Evolutionary conservation across 2,329 filamentous ascomycete genomes (phyloP).

Genomic region (Grosmannia huntii): DNA sequence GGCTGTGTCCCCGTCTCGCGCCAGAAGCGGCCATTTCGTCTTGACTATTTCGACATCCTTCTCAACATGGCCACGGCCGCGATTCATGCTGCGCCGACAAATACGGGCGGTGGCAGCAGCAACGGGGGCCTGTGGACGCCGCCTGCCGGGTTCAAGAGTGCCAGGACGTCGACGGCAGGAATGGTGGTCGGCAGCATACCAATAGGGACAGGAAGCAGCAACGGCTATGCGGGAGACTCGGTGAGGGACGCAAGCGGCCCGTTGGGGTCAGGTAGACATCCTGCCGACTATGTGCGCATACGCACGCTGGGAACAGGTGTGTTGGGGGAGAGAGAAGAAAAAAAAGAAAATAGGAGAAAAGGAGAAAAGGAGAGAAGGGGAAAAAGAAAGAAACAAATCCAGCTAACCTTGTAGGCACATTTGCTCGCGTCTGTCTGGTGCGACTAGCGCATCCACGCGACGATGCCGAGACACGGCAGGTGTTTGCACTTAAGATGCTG

Average conservation of each 20-base stretch:
- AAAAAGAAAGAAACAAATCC: not conserved
- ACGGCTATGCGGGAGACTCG: not conserved
- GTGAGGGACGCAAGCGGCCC: not conserved
- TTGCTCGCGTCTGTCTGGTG: constrained; percentile 71
- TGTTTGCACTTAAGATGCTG: constrained; percentile 74
- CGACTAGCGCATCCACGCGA: constrained; percentile 40
- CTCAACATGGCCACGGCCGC: not conserved
- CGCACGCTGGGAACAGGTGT: constrained; percentile 59
- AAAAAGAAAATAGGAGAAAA: not conserved
- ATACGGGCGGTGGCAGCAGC: not conserved
- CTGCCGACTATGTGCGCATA: constrained; percentile 57
- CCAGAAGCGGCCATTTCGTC: not conserved
- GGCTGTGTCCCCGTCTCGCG: not conserved
- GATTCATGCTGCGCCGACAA: not conserved
- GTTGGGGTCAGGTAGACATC: constrained; percentile 11
- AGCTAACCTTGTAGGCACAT: constrained; percentile 39
- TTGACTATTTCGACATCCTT: not conserved
- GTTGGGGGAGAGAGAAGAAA: not conserved
- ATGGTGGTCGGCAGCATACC: not conserved
- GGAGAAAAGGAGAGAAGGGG: constrained; percentile 24
- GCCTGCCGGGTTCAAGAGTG: not conserved
- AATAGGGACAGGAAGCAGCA: not conserved
- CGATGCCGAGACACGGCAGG: constrained; percentile 43
- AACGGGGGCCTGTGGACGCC: not conserved
- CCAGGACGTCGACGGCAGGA: not conserved